Evolutionary conservation across 1,139 yeast genomes (phyloP), one percentile per base, ranked within the genome.

Genomic region (Wickerhamiella infanticola): DNA sequence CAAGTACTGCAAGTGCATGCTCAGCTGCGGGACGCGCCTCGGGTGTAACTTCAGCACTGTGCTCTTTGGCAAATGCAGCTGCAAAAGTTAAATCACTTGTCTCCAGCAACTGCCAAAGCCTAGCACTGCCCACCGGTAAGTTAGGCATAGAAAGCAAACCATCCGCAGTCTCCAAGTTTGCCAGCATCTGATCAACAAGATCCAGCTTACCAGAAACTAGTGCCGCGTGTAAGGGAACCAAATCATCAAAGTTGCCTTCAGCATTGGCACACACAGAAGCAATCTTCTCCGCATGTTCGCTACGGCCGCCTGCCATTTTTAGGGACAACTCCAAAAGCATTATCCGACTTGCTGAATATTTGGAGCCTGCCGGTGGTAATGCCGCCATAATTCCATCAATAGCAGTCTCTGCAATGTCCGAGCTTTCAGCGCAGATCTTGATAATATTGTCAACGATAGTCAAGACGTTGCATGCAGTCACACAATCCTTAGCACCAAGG

Each of bases 401-500:
- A 29, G 33, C 33, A 29, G 33, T 29, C 33, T 29, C 33, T 1
- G 33, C 5, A 55, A 51, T 35, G 50, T 38, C 4, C 41, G 43
- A 2, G 44, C 41, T 4, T 47, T 37, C 29, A 43, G 44, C 5
- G 35, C 27, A 9, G 35, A 25, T 29, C 11, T 29, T 7, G 7
- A 29, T 29, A 29, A 29, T 29, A 7, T 7, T 7, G 2, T 29
- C 33, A 26, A 53, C 41, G 4, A 23, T 39, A 23, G 67, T 69
- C 51, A 81, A 70, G 5, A 81, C 63, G 3, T 64, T 73, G 50
- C 88, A 74, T 0, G 86, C 75, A 47, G 74, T 75, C 45, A 86
- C 70, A 58, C 96, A 88, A 54, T 88, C 95, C 47, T 81, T 66
- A 0, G 95, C 81, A 4, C 86, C 79, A 25, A 81, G 63, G 0